Conservation (phyloP, 495 filamentous ascomycete species). For the Bryoglossum gracile region DNA sequence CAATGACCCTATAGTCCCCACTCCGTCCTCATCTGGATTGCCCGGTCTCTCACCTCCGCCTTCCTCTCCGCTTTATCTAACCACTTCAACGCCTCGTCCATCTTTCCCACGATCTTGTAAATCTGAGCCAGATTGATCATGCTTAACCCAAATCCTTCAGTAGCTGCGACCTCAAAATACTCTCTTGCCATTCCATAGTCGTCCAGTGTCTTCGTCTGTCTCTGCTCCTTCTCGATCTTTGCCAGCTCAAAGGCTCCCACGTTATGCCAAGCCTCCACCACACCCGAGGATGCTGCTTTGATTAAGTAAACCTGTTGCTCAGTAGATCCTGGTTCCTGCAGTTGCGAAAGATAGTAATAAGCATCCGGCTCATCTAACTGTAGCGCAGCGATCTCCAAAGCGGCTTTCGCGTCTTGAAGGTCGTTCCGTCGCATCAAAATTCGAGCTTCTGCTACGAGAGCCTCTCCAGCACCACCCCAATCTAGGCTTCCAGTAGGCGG, state of each 20-base stretch:
- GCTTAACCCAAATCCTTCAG: constrained; percentile 15
- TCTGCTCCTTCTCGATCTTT: constrained; percentile 1
- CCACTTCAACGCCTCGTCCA: constrained; percentile 15
- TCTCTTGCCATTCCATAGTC: constrained; percentile 22
- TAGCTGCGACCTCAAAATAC: constrained; percentile 20
- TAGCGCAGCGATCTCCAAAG: constrained; percentile 17
- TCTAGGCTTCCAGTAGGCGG: constrained; percentile 8
- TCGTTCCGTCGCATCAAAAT: constrained; percentile 4
- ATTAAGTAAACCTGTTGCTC: constrained; percentile 16
- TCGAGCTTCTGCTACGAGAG: constrained; percentile 13
- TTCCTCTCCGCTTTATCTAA: constrained; percentile 16
- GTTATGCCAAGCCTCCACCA: constrained; percentile 18
- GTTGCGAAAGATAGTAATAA: constrained; percentile 20
- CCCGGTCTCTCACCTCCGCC: not conserved
- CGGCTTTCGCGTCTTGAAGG: constrained; percentile 7
- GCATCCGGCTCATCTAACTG: constrained; percentile 19
- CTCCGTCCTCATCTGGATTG: not conserved
- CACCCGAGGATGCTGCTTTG: constrained; percentile 20
- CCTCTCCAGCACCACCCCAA: constrained; percentile 14
- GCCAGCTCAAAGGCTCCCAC: constrained; percentile 14
- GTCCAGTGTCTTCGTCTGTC: not conserved
- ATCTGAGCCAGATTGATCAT: constrained; percentile 21
- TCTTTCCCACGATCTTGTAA: constrained; percentile 4
- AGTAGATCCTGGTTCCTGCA: constrained; percentile 5
- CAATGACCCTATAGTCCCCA: too few species aligned